phyloP scores from a whole-genome alignment of 1,284 basidiomycete species.

The Sanghuangporus baumii region DNA sequence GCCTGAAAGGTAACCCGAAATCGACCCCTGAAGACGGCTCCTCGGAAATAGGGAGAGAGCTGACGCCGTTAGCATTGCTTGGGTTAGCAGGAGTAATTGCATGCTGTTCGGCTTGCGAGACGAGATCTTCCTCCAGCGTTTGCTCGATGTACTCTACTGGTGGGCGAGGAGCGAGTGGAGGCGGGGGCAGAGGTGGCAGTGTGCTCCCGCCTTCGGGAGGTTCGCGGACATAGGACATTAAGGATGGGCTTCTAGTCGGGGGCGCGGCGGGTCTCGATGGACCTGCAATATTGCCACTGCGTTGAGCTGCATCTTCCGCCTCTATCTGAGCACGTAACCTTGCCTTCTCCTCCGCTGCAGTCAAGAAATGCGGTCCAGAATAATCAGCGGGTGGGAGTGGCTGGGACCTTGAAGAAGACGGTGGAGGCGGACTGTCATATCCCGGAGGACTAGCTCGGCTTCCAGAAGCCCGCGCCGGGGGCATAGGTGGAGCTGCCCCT shows the following conservation, averaged over 20 bases:
- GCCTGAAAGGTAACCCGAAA: conserved; percentile 24
- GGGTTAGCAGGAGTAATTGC: background rate
- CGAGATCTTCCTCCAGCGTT: conserved; percentile 63
- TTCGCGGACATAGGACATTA: conserved; percentile 4
- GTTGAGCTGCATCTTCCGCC: conserved; percentile 38
- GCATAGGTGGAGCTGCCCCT: conserved; percentile 12
- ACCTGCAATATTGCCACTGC: conserved; percentile 9
- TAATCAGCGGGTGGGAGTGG: conserved; percentile 21
- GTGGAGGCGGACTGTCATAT: conserved; percentile 16
- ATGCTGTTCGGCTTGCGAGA: conserved; percentile 29
- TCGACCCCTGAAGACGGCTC: conserved; percentile 5
- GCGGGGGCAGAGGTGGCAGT: conserved; percentile 29
- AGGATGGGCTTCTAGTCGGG: background rate
- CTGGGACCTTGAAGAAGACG: conserved; percentile 20
- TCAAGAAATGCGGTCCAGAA: conserved; percentile 36
- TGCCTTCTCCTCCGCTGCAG: conserved; percentile 75
- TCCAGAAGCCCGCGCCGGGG: conserved; percentile 22
- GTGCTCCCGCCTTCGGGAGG: conserved; percentile 5
- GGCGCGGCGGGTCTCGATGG: background rate
- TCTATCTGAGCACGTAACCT: conserved; percentile 57
- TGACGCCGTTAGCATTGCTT: background rate
- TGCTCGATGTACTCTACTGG: conserved; percentile 73
- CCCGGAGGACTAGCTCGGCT: conserved; percentile 17
- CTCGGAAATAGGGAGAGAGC: background rate
- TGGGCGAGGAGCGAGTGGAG: conserved; percentile 66